Base-by-base conservation (phyloP, 371 early-diverging fungal species). In the Actinomortierella ambigua region DNA sequence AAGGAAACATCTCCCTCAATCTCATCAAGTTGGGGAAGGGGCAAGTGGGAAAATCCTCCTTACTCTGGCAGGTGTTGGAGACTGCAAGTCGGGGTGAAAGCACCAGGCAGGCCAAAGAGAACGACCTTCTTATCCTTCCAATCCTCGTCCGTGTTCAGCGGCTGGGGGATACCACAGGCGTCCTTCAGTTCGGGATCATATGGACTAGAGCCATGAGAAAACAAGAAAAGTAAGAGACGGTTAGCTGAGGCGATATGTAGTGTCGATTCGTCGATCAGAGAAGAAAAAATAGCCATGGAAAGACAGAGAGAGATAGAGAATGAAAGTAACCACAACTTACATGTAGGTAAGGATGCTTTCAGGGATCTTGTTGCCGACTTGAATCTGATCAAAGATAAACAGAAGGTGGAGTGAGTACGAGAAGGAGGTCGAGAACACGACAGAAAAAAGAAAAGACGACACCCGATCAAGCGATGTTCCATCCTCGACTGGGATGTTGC, bases 31-130 rank as follows among this genome's bases (percentile, higher is more conserved):
- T n/a, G n/a, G n/a, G n/a, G n/a, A n/a, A n/a, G n/a, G n/a, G n/a
- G n/a, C n/a, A n/a, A n/a, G 27, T 23, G 41, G 7, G 6, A 22
- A 8, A 8, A 41, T 15, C 41, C 41, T 44, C 13, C 62, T 60
- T 61, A 89, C 61, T 82, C 88, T 7, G 94, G 94, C 48, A 92
- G 81, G 60, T 94, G 93, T 55, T 77, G 60, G 65, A 87, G 87
- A 23, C 88, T 86, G 79, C 94, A 93, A n/a, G 90, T 85, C 6
- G 93, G 92, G 5, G 92, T 90, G 67, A 90, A 91, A 23, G 92
- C 90, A 53, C 82, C 91, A 11, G 93, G 93, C n/a, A 93, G 88
- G 22, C 86, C 87, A 76, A 93, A 88, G 69, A 93, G 81, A 27
- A 93, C 85, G 6, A 87, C 91, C 75, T 85, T 88, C 82, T 90